Percentiles rank a stretch among this genome's conserved stretches.
Conservation (phyloP, 1,284 basidiomycete genomes). For the Megacollybia platyphylla region DNA sequence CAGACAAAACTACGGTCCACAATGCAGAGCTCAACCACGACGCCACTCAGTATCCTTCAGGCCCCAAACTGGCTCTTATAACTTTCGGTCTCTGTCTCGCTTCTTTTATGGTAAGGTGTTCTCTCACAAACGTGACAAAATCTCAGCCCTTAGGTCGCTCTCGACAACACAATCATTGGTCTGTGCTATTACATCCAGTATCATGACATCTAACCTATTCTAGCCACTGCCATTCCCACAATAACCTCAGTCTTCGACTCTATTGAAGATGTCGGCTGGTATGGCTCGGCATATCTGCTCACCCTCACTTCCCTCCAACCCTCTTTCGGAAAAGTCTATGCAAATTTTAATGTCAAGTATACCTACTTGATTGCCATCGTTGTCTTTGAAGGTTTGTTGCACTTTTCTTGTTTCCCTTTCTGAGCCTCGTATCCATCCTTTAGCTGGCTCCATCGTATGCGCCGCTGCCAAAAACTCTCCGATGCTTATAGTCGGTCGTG, state of each 20-base stretch:
- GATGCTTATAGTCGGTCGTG: neutral
- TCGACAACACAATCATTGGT: too few species aligned
- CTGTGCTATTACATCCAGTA: neutral
- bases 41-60: conserved; percentile 9
- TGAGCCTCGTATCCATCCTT: neutral
- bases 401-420: neutral
- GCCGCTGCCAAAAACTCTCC: neutral
- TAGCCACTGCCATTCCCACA: conserved; percentile 1
- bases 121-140: neutral
- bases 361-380: neutral
- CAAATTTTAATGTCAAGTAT: neutral
- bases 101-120: conserved; percentile 9
- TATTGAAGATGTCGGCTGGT: neutral
- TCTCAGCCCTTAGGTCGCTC: too few species aligned
- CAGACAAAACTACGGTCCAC: neutral
- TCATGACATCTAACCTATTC: neutral
- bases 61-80: conserved; percentile 9
- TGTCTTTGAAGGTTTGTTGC: neutral
- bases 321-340: neutral
- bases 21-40: neutral
- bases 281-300: neutral
- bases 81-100: conserved; percentile 11
- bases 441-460: neutral
- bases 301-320: neutral
- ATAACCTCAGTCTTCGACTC: neutral